Conservation (phyloP, 805 yeast species). For the Wickerhamiella nectarea region DNA sequence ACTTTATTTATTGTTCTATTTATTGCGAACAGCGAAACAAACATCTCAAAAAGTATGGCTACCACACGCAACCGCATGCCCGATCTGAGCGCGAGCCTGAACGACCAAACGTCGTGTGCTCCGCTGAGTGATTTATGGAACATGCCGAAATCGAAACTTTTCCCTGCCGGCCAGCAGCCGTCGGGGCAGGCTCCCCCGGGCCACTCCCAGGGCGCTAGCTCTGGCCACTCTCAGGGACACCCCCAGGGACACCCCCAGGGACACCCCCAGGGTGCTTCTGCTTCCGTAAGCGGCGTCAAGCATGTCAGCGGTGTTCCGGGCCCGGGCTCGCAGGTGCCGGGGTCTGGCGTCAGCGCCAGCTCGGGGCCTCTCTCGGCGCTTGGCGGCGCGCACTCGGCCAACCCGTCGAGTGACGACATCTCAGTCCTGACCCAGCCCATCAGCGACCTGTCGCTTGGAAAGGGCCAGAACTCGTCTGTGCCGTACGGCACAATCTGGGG, state of each 20-base stretch:
- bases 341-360: conserved; percentile 2
- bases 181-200: no score
- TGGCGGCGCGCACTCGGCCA: not conserved
- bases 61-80: conserved; percentile 21
- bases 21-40: no score
- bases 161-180: conserved; percentile 9
- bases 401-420: not conserved
- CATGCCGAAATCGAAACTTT: conserved; percentile 14
- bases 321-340: no score
- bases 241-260: not conserved
- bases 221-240: conserved; percentile 1
- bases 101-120: conserved; percentile 17
- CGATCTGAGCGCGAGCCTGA: conserved; percentile 19
- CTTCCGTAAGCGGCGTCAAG: no score
- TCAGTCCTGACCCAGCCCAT: not conserved
- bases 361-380: conserved; percentile 6
- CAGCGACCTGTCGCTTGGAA: not conserved
- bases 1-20: not conserved
- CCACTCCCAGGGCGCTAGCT: not conserved
- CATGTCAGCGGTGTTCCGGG: no score
- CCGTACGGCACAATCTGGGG: not conserved
- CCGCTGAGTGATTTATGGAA: conserved; percentile 22
- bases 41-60: conserved; percentile 14
- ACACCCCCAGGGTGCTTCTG: no score
- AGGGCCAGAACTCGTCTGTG: not conserved